phyloP scores from a whole-genome alignment of 192 early-diverging fungal genomes.

The Coemansia sp. region DNA sequence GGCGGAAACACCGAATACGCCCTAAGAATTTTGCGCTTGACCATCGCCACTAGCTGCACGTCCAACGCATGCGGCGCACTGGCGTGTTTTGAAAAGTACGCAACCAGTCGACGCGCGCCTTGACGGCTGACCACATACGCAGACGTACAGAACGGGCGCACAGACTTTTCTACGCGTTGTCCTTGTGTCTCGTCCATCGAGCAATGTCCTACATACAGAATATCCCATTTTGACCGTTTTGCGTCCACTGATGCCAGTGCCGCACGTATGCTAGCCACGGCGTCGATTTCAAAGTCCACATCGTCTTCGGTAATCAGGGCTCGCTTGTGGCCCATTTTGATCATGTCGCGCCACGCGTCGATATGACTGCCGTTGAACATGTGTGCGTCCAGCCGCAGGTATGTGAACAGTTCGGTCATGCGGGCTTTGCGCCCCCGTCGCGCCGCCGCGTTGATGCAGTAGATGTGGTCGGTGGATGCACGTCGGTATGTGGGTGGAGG shows the following conservation, averaged over 20 bases:
- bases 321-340: conserved; percentile 26
- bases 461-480: conserved; percentile 47
- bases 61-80: conserved; percentile 30
- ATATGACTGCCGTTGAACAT: conserved; percentile 33
- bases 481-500: conserved; percentile 9
- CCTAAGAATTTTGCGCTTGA: conserved; percentile 30
- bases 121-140: conserved; percentile 42
- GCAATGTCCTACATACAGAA: conserved; percentile 52
- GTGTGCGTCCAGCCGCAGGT: conserved; percentile 32
- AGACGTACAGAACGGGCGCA: conserved; percentile 50
- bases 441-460: conserved; percentile 32
- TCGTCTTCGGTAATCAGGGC: conserved; percentile 53
- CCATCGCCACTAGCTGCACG: conserved; percentile 39
- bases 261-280: conserved; percentile 12
- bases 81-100: conserved; percentile 30
- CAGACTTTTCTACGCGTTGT: conserved; percentile 16
- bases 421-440: conserved; percentile 30
- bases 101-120: conserved; percentile 48
- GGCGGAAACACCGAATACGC: conserved; percentile 45
- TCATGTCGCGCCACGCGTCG: conserved; percentile 46
- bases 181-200: conserved; percentile 33
- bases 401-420: conserved; percentile 34
- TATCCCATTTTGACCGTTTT: conserved; percentile 34
- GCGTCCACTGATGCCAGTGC: conserved; percentile 12
- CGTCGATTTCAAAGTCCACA: conserved; percentile 48